Evolutionary conservation across 1,284 basidiomycete species (phyloP), one percentile per base, ranked within the genome.

Genomic region (Vanrija humicola): DNA sequence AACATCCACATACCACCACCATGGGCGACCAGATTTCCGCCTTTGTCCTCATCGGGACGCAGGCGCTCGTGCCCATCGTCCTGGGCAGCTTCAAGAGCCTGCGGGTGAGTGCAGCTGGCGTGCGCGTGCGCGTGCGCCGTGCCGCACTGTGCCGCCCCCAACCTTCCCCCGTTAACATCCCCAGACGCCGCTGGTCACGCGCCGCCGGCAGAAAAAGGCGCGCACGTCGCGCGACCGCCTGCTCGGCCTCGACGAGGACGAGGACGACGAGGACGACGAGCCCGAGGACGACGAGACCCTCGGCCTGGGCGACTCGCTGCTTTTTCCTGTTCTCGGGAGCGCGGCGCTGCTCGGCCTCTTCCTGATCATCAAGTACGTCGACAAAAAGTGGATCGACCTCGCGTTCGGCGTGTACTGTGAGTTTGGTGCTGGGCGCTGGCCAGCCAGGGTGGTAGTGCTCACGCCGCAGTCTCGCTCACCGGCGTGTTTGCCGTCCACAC

Each of bases 361-460:
- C 55, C 43, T 63, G 43, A 46, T 74, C 25, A 59, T 76, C 50
- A 72, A 85, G 68, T 93, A 87, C 70, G 75, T 90, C 43, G 89
- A 89, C 42, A 84, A 82, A 64, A 83, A 85, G 64, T 90, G 89
- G 86, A 85, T 96, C 61, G 75, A 75, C 59, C 52, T 68, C 82
- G n/a, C 76, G 21, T 53, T 79, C 26, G 75, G 75, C 1, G 84
- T 85, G 79, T 92, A 92, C 68, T 90, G 73, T 77, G 57, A 66
- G 73, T 90, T 15, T 12, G 2, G 12, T 14, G 5, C 4, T 15
- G n/a, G n/a, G n/a, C n/a, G n/a, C n/a, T n/a, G n/a, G n/a, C n/a
- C n/a, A n/a, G n/a, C n/a, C n/a, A n/a, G n/a, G n/a, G 9, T 12
- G 34, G 12, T 12, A 15, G 1, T 34, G 63, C 59, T 10, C 5